Evolutionary conservation across 2,329 filamentous ascomycete species (phyloP).

Genomic region (Basipetospora chlamydospora): DNA sequence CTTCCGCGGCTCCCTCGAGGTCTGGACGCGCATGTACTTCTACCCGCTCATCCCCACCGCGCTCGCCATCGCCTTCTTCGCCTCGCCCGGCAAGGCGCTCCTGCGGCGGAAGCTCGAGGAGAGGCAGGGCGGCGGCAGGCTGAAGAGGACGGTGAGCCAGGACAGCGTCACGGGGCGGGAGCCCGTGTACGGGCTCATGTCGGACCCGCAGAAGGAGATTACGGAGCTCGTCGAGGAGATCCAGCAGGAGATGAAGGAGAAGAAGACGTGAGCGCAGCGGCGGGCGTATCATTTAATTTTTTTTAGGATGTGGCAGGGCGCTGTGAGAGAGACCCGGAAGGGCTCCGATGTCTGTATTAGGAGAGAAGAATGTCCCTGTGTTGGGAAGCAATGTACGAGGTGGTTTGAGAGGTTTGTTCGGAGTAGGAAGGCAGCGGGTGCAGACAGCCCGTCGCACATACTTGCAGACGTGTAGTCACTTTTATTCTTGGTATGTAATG

Average conservation of each 20-base stretch:
- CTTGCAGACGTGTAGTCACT: too few relatives aligned
- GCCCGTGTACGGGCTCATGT: constrained; percentile 63
- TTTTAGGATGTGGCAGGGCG: too few relatives aligned
- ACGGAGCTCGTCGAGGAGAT: constrained; percentile 68
- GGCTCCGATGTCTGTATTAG: too few relatives aligned
- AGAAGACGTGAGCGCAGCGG: too few relatives aligned
- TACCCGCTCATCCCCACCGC: constrained; percentile 61
- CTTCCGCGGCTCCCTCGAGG: constrained; percentile 52
- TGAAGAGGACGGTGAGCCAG: constrained; percentile 37
- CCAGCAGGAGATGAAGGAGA: constrained; percentile 49
- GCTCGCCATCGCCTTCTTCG: constrained; percentile 58
- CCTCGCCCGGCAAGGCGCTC: constrained; percentile 55
- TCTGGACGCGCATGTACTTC: constrained; percentile 82
- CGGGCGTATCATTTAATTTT: too few relatives aligned
- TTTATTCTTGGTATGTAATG: too few relatives aligned
- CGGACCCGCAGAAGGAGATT: constrained; percentile 60
- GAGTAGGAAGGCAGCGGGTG: too few relatives aligned
- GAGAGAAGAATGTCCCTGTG: too few relatives aligned
- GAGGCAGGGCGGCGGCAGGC: constrained; percentile 30
- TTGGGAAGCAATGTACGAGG: too few relatives aligned
- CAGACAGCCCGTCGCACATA: too few relatives aligned
- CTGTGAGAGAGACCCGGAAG: too few relatives aligned
- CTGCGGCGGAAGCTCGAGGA: constrained; percentile 45
- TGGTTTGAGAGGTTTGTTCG: too few relatives aligned
- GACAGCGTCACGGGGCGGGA: constrained; percentile 41